Percentiles rank a stretch among this genome's conserved stretches.
phyloP scores from a whole-genome alignment of 345 rosid genomes.

The Pugionium dolabratum region DNA sequence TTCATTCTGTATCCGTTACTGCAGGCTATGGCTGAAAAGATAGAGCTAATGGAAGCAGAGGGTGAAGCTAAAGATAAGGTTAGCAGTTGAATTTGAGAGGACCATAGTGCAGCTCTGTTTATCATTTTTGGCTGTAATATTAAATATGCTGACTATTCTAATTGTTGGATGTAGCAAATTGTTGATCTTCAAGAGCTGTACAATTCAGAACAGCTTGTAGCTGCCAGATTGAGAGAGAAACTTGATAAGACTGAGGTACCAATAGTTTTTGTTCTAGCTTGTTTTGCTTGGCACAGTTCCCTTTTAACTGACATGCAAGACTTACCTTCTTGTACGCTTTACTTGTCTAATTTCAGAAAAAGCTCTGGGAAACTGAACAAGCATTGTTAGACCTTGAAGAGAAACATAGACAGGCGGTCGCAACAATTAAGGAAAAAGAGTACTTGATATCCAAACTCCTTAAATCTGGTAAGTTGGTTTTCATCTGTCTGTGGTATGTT shows the following conservation, averaged over 20 bases:
- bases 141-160: constrained; percentile 24
- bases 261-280: constrained; percentile 11
- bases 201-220: constrained; percentile 68
- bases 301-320: constrained; percentile 13
- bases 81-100: constrained; percentile 11
- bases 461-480: constrained; percentile 64
- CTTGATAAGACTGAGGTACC: constrained; percentile 78
- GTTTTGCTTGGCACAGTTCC: constrained; percentile 4
- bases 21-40: constrained; percentile 97
- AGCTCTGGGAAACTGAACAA: constrained; percentile 77
- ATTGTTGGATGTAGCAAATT: constrained; percentile 57
- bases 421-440: constrained; percentile 88
- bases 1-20: constrained; percentile 28
- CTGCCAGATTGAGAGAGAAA: constrained; percentile 67
- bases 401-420: constrained; percentile 89
- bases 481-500: background rate
- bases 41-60: constrained; percentile 85
- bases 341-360: constrained; percentile 55
- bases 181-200: constrained; percentile 85
- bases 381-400: constrained; percentile 82
- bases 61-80: constrained; percentile 90
- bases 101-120: background rate
- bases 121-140: background rate
- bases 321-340: constrained; percentile 9
- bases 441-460: constrained; percentile 86